Percentiles rank a stretch among this genome's conserved stretches.
Conservation (phyloP, 2,329 filamentous ascomycete species). For the Fusarium secorum region DNA sequence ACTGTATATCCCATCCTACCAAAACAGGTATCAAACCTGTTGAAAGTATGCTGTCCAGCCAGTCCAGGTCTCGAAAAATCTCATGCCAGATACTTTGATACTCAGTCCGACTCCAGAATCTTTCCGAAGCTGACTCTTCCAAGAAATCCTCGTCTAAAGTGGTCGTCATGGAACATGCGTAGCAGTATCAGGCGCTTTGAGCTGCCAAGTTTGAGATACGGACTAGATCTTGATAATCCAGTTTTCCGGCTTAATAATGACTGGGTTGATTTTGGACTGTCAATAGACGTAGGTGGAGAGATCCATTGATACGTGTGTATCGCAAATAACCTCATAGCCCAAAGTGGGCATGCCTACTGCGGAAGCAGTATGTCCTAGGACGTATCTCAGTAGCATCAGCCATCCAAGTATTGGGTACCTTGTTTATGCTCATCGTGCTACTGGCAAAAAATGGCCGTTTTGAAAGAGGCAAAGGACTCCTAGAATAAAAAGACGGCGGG, state of each 20-base stretch:
- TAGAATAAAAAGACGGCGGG: not conserved
- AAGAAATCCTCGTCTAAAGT: not conserved
- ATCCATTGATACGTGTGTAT: not conserved
- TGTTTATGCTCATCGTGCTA: not conserved
- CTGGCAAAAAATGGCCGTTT: not conserved
- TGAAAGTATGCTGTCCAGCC: not conserved
- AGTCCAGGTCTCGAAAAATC: not conserved
- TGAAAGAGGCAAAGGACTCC: not conserved
- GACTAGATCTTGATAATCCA: not conserved
- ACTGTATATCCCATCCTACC: not conserved
- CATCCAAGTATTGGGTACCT: not conserved
- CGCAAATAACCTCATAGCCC: not conserved
- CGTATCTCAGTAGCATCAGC: not conserved
- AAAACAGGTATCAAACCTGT: not conserved
- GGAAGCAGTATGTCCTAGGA: not conserved
- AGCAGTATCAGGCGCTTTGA: not conserved
- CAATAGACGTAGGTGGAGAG: not conserved
- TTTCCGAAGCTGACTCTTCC: not conserved
- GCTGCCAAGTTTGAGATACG: not conserved
- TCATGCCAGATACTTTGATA: not conserved
- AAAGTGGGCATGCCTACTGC: not conserved
- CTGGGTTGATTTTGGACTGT: not conserved
- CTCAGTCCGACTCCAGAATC: not conserved
- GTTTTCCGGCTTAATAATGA: not conserved
- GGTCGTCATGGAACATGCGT: not conserved